Percentiles rank a stretch among this genome's conserved stretches.
phyloP scores from a whole-genome alignment of 164 flowering plant species.

The Paratinospora sagittata region DNA sequence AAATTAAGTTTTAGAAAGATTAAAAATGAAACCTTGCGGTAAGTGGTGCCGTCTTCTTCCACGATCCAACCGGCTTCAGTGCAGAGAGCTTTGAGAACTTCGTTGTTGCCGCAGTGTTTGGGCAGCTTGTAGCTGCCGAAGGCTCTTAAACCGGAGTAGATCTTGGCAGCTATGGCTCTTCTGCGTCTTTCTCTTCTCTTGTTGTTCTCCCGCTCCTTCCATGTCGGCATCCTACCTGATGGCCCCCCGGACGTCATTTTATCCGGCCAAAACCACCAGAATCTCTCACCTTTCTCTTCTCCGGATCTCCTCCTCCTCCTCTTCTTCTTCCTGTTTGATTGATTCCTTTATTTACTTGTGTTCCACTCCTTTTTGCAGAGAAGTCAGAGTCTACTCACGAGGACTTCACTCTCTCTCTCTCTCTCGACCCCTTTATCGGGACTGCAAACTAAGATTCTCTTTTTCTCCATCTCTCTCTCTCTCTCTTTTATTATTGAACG shows the following conservation, averaged over 20 bases:
- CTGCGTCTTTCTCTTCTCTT: conserved; percentile 86
- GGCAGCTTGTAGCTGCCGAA: conserved; percentile 76
- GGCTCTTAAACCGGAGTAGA: conserved; percentile 70
- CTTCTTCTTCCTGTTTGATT: too few relatives aligned
- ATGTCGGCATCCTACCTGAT: conserved; percentile 77
- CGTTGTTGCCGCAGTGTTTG: conserved; percentile 90
- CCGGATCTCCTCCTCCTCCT: conserved; percentile 9
- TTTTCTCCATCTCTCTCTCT: not conserved
- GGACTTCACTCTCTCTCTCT: conserved; percentile 8
- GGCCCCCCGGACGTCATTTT: conserved; percentile 56
- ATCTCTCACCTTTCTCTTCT: not conserved
- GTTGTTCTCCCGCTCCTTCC: conserved; percentile 97
- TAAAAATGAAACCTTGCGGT: conserved; percentile 54
- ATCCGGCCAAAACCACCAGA: conserved; percentile 15
- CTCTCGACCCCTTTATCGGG: conserved; percentile 1
- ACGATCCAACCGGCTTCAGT: conserved; percentile 93
- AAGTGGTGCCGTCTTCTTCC: conserved; percentile 90
- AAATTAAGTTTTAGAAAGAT: too few relatives aligned
- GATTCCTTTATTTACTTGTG: too few relatives aligned
- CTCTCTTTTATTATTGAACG: not conserved
- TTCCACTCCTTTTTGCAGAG: conserved; percentile 6
- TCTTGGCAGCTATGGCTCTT: conserved; percentile 90
- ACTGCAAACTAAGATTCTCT: conserved; percentile 12
- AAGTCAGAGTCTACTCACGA: conserved; percentile 12
- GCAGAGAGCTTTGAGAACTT: conserved; percentile 87